phyloP scores from a whole-genome alignment of 2,329 filamentous ascomycete genomes.

The Diaporthe batatas region DNA sequence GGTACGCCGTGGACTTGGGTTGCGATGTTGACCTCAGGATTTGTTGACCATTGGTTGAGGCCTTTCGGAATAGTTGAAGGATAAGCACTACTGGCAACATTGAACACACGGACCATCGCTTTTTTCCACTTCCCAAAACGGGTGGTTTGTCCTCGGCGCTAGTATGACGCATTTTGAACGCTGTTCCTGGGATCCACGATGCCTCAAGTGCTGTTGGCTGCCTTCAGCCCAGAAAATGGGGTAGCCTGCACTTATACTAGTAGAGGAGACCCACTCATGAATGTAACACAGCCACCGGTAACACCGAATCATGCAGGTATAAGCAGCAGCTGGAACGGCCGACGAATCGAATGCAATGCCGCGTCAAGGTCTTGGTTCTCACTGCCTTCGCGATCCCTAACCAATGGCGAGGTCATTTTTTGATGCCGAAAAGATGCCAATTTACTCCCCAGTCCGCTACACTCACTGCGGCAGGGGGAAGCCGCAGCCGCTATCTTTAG shows the following conservation, averaged over 20 bases:
- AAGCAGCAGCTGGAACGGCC: not conserved
- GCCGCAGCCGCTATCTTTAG: not conserved
- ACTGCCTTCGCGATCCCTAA: not conserved
- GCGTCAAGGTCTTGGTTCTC: not conserved
- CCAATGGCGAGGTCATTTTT: not conserved
- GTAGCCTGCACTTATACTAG: not conserved
- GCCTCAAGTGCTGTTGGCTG: slow-evolving; percentile 8
- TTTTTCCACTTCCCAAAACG: not conserved
- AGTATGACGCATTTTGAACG: not conserved
- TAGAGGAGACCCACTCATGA: not conserved
- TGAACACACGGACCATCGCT: not conserved
- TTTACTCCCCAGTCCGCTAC: not conserved
- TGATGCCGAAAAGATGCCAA: not conserved
- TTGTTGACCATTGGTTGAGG: not conserved
- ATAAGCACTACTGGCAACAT: not conserved
- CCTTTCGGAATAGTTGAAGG: not conserved
- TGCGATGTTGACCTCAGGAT: too few relatives aligned
- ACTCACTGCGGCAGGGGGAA: not conserved
- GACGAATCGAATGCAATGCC: not conserved
- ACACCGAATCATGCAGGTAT: slow-evolving; percentile 19
- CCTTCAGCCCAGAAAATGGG: not conserved
- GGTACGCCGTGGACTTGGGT: not conserved
- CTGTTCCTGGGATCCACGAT: not conserved
- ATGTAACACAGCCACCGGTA: slow-evolving; percentile 21
- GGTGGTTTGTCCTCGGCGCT: not conserved